Conservation (phyloP, 768 basidiomycete genomes). For the Leucocoprinus sp. region DNA sequence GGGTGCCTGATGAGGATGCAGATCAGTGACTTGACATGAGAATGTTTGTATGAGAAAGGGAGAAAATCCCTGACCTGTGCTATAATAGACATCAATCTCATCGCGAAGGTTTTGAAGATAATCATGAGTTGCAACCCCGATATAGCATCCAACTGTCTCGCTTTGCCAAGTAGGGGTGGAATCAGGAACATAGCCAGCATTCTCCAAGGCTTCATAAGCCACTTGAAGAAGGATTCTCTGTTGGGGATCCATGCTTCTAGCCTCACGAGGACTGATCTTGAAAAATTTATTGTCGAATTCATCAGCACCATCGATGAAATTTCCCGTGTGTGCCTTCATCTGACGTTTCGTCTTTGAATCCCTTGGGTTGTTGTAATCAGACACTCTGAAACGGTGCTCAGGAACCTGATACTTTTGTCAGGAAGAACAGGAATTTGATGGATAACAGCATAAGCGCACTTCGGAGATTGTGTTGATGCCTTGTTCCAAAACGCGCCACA, state of each 20-base stretch:
- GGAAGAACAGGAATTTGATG: slow-evolving; percentile 1
- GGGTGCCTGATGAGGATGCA: slow-evolving; percentile 39
- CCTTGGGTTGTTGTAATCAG: slow-evolving; percentile 29
- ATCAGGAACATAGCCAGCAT: slow-evolving; percentile 64
- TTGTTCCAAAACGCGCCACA: slow-evolving; percentile 55
- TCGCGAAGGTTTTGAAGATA: slow-evolving; percentile 58
- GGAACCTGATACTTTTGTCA: slow-evolving; percentile 42
- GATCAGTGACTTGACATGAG: neutral
- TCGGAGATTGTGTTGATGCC: slow-evolving; percentile 50
- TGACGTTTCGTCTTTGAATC: slow-evolving; percentile 27
- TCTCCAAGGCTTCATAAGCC: slow-evolving; percentile 62
- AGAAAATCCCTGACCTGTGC: slow-evolving; percentile 48
- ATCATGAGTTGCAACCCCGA: slow-evolving; percentile 67
- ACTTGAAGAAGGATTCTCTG: slow-evolving; percentile 61
- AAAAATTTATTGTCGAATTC: slow-evolving; percentile 67
- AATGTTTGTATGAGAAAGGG: neutral
- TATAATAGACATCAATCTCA: slow-evolving; percentile 64
- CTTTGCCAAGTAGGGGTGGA: slow-evolving; percentile 43
- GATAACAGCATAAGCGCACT: slow-evolving; percentile 26
- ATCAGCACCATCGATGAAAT: slow-evolving; percentile 52
- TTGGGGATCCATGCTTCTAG: slow-evolving; percentile 71
- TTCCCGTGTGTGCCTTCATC: slow-evolving; percentile 49
- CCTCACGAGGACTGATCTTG: slow-evolving; percentile 67
- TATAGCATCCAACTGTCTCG: slow-evolving; percentile 53
- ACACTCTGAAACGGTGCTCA: slow-evolving; percentile 43